A percentile compares a stretch with the other conserved stretches of the same genome.
phyloP scores from a whole-genome alignment of 371 early-diverging fungal genomes.

The Parasitella parasitica region DNA sequence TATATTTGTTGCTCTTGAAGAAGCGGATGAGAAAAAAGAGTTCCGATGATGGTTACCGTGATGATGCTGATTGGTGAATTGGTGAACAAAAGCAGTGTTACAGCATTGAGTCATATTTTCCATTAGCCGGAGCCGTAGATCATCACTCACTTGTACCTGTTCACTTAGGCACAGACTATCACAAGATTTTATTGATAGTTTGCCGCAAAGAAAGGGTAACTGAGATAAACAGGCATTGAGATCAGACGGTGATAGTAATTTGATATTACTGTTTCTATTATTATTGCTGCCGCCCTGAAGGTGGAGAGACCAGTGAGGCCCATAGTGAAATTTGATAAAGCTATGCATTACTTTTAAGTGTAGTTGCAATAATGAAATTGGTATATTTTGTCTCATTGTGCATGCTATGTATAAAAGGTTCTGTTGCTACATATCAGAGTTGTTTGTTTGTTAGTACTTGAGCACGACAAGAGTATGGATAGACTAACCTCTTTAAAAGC shows the following conservation, averaged over 20 bases:
- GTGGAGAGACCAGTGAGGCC: constrained; percentile 39
- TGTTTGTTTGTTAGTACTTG: too few relatives aligned
- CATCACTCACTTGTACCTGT: constrained; percentile 42
- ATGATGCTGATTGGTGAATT: not conserved
- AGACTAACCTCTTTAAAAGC: constrained; percentile 45
- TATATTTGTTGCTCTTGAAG: not conserved
- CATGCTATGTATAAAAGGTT: constrained; percentile 34
- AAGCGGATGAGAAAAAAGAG: constrained; percentile 1
- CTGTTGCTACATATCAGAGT: constrained; percentile 37
- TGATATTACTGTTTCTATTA: not conserved
- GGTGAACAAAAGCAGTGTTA: constrained; percentile 18
- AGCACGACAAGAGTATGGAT: too few relatives aligned
- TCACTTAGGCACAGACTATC: constrained; percentile 37
- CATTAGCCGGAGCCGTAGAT: constrained; percentile 29
- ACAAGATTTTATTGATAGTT: constrained; percentile 12
- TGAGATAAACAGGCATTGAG: constrained; percentile 24
- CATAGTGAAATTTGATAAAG: constrained; percentile 42
- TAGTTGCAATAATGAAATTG: constrained; percentile 31
- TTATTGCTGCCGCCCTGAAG: constrained; percentile 20
- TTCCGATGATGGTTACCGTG: not conserved
- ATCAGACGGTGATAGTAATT: constrained; percentile 7
- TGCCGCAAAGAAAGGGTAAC: constrained; percentile 25
- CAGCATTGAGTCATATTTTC: constrained; percentile 29
- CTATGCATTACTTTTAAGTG: constrained; percentile 38
- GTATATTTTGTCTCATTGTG: constrained; percentile 23